Evolutionary conservation across 2,329 filamentous ascomycete species (phyloP).

Genomic region (Arthroderma uncinatum): DNA sequence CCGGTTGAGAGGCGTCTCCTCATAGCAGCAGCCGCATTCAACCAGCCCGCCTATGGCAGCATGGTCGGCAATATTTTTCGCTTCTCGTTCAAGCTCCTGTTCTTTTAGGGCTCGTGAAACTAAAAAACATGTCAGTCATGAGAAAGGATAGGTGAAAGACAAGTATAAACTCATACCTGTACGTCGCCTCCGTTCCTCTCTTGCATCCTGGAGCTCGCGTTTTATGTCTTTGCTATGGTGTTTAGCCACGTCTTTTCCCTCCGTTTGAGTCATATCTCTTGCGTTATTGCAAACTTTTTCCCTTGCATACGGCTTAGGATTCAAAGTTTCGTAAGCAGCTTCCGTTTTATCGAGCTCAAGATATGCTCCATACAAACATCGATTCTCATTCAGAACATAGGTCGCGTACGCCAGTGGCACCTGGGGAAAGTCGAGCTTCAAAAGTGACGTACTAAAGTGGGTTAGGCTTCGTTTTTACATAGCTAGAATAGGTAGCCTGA

Average conservation of each 20-base stretch:
- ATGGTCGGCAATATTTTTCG: constrained; percentile 6
- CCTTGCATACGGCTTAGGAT: not conserved
- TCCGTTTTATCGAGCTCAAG: not conserved
- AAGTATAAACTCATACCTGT: constrained; percentile 7
- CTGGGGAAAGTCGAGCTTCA: constrained; percentile 24
- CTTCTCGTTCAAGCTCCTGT: not conserved
- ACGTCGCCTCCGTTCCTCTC: constrained; percentile 17
- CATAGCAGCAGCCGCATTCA: constrained; percentile 66
- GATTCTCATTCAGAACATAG: not conserved
- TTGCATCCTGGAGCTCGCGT: constrained; percentile 27
- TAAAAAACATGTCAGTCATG: not conserved
- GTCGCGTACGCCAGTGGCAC: constrained; percentile 29
- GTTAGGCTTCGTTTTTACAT: not conserved
- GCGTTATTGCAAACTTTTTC: not conserved
- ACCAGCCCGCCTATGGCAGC: constrained; percentile 19
- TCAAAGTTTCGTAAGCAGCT: not conserved
- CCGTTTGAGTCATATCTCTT: not conserved
- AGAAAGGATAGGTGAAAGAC: not conserved
- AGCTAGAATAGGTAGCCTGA: not conserved
- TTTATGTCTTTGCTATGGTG: constrained; percentile 14
- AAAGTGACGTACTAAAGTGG: constrained; percentile 3
- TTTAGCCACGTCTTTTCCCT: not conserved
- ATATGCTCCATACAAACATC: constrained; percentile 8
- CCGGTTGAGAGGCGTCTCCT: constrained; percentile 53
- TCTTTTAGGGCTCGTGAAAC: not conserved